Conservation (phyloP, 2,329 filamentous ascomycete species). For the Escovopsis sp. region DNA sequence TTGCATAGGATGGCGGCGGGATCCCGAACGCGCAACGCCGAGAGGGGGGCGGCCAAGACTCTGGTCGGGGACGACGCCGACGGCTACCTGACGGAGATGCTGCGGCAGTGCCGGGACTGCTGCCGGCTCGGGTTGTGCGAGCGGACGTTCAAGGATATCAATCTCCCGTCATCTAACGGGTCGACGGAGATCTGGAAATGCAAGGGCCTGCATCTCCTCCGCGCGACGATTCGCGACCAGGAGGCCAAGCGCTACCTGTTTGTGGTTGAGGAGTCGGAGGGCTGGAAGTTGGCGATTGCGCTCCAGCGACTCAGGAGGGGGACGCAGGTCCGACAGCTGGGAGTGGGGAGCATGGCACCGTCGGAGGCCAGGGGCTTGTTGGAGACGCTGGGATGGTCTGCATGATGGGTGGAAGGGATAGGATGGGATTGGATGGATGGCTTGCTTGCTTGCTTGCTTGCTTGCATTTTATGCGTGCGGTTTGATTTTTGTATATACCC, state of each 20-base stretch:
- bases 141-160: conserved; percentile 28
- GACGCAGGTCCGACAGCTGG: conserved; percentile 43
- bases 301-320: conserved; percentile 46
- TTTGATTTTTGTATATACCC: too few species aligned
- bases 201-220: conserved; percentile 45
- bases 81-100: conserved; percentile 45
- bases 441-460: too few species aligned
- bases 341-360: conserved; percentile 39
- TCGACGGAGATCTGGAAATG: conserved; percentile 40
- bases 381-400: conserved; percentile 42
- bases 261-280: conserved; percentile 47
- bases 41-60: conserved; percentile 34
- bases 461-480: too few species aligned
- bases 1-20: conserved; percentile 33
- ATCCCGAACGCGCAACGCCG: conserved; percentile 29
- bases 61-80: conserved; percentile 52
- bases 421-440: too few species aligned
- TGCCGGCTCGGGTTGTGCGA: conserved; percentile 41
- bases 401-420: conserved; percentile 3
- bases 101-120: conserved; percentile 48
- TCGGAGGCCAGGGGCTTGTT: conserved; percentile 40
- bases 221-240: conserved; percentile 49
- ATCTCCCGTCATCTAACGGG: conserved; percentile 22
- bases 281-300: conserved; percentile 51
- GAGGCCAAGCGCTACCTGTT: conserved; percentile 54